Evolutionary conservation across 73 alveolate genomes (phyloP), one percentile per base, ranked within the genome.

Genomic region (Strombidium stylifer): DNA sequence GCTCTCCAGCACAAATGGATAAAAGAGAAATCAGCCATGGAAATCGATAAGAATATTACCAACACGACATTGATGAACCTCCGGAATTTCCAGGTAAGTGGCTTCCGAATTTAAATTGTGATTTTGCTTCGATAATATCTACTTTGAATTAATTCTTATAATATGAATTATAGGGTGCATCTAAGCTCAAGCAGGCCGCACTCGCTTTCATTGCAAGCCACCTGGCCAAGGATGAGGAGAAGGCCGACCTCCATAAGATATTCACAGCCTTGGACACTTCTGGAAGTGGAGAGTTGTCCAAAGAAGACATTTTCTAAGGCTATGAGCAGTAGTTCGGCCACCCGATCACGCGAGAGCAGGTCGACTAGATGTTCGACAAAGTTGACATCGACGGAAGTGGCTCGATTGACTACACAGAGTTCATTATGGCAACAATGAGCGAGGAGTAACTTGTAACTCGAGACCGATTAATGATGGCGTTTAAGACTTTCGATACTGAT

Each of bases 341-440:
- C 28, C 68, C 78, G 60, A 78, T 58, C 21, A 69, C 82, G 10
- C 75, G 54, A 11, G 94, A 85, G 64, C 91, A 85, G 70, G 86
- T 69, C 15, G 84, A 85, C 46, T 32, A 69, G 64, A 79, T 85
- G 62, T 76, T 85, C 64, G 50, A 62, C 14, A 58, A 70, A 26
- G 69, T 85, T 37, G 94, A 84, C 69, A 54, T 60, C 35, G 94
- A 84, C 61, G 74, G 74, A 28, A 77, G 57, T 77, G 94, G 94
- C 25, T 59, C 81, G 14, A 84, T 84, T 69, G 73, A 81, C 15
- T 76, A 69, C 59, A 86, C 83, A 42, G 94, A 84, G 73, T 84
- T 84, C 58, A 74, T 84, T 16, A 74, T 70, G 57, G 94, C 94
- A 18, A 78, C 91, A n/a, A 85, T 85, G 58, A 86, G 79, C 58